Percentiles rank a stretch among this genome's conserved stretches.
phyloP scores from a whole-genome alignment of 345 rosid species.

The Sisymbrium altissimum region DNA sequence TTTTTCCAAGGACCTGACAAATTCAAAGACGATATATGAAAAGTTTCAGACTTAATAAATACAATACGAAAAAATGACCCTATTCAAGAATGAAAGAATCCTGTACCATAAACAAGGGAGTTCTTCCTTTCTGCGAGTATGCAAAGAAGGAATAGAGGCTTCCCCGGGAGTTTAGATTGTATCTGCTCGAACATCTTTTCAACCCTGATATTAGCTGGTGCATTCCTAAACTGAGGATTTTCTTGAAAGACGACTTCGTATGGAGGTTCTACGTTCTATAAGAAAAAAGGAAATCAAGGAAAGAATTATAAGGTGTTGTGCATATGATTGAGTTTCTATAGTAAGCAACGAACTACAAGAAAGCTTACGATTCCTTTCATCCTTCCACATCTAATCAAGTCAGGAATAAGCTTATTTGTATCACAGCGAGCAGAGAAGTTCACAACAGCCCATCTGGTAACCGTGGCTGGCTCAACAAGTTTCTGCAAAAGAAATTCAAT shows the following conservation, averaged over 20 bases:
- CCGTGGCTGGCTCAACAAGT: constrained; percentile 66
- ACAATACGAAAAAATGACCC: neutral
- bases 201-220: constrained; percentile 62
- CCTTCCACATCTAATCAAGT: constrained; percentile 61
- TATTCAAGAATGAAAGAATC: neutral
- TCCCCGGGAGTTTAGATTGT: constrained; percentile 57
- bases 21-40: neutral
- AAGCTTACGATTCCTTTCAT: constrained; percentile 86
- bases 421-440: constrained; percentile 94
- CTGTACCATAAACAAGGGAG: constrained; percentile 70
- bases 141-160: constrained; percentile 80
- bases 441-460: constrained; percentile 80
- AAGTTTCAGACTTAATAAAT: neutral
- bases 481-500: constrained; percentile 41
- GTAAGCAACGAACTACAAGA: neutral
- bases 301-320: neutral
- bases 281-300: neutral
- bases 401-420: constrained; percentile 41
- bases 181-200: constrained; percentile 79
- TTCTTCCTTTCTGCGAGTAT: constrained; percentile 80
- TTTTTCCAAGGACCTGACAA: constrained; percentile 84
- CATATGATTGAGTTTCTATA: neutral
- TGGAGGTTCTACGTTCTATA: constrained; percentile 52
- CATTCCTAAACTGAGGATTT: constrained; percentile 43
- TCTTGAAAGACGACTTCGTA: constrained; percentile 49